These are phyloP conservation scores for Saksenaea vasiformis DNA, from an alignment of 371 early-diverging fungal species.

Conservation along the genomic window DNA sequence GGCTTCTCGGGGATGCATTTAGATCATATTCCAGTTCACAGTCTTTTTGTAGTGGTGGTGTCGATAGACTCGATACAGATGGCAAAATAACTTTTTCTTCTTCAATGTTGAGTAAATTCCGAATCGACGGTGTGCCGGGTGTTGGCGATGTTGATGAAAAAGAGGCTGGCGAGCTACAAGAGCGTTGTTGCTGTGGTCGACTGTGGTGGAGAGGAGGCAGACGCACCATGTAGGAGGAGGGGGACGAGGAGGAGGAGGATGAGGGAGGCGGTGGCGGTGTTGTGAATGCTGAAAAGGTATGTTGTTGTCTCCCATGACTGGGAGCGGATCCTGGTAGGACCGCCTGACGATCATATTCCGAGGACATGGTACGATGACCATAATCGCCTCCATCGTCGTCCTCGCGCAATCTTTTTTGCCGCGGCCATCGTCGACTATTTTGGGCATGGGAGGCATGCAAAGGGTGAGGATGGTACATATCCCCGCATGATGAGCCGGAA, in stretches of 20 bases:
- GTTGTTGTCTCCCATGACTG: constrained; percentile 8
- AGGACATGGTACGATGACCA: background rate
- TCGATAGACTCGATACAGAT: background rate
- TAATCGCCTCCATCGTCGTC: background rate
- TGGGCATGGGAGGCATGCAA: constrained; percentile 20
- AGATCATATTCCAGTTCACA: constrained; percentile 5
- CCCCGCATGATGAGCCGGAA: constrained; percentile 8
- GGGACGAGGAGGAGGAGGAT: constrained; percentile 11
- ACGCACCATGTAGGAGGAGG: constrained; percentile 8
- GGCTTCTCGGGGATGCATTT: background rate
- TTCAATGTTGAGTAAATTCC: constrained; percentile 31
- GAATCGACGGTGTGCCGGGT: constrained; percentile 29
- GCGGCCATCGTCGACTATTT: constrained; percentile 9
- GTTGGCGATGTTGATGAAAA: constrained; percentile 29
- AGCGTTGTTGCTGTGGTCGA: background rate
- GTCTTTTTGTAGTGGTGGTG: constrained; percentile 3
- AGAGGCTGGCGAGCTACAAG: constrained; percentile 22
- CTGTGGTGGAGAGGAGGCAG: constrained; percentile 1
- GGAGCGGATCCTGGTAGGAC: constrained; percentile 7
- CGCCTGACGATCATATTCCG: constrained; percentile 5
- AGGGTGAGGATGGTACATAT: constrained; percentile 20
- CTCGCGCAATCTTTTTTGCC: background rate
- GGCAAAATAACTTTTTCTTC: constrained; percentile 9
- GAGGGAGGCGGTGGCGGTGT: constrained; percentile 6
- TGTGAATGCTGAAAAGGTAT: background rate